Base-by-base conservation (phyloP, 2,329 filamentous ascomycete species). In the Fusarium sp. region DNA sequence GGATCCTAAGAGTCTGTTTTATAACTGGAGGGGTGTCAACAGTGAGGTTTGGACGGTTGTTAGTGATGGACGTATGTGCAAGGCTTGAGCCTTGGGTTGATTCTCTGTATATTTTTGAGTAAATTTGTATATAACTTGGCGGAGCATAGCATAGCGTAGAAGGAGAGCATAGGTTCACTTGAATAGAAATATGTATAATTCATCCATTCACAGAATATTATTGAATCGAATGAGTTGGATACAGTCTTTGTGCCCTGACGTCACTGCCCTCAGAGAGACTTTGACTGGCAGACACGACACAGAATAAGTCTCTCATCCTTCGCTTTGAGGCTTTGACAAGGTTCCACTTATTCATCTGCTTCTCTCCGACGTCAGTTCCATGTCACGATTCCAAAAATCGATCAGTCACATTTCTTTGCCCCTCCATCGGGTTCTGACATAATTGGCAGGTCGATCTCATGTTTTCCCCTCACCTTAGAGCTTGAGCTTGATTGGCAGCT, bases 11-110 rank as follows among this genome's bases (percentile, higher is more conserved):
- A 72, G 76, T 11, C 60, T 88, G 10, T 85, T 86, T 22, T 86
- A 86, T 56, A 84, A 81, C 16, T 75, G 73, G 11, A 82, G 80
- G 14, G 83, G 79, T 12, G 86, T 89, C 7, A 86, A 85, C 1
- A 86, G 84, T 54, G 86, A 88, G 54, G 74, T 72, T 13, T 88
- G 85, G 85, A 58, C 16, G 3, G 57, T 75, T 16, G 44, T 45
- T 2, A 48, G 37, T 1, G 29, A 65, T 47, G 73, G 73, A 2
- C 56, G 71, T 4, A 75, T 75, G 73, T 75, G 74, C 37, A 24
- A 20, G 18, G 29, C 55, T 71, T 82, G 9, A 41, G 24, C 4
- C 5, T 22, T 18, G 24, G 6, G 7, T 11, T 5, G 10, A 29
- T 5, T 20, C n/a, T 7, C 4, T 51, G 13, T 22, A 22, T 29